Evolutionary conservation across 768 basidiomycete genomes (phyloP), one percentile per base, ranked within the genome.

Genomic region (Agaricus blazei): DNA sequence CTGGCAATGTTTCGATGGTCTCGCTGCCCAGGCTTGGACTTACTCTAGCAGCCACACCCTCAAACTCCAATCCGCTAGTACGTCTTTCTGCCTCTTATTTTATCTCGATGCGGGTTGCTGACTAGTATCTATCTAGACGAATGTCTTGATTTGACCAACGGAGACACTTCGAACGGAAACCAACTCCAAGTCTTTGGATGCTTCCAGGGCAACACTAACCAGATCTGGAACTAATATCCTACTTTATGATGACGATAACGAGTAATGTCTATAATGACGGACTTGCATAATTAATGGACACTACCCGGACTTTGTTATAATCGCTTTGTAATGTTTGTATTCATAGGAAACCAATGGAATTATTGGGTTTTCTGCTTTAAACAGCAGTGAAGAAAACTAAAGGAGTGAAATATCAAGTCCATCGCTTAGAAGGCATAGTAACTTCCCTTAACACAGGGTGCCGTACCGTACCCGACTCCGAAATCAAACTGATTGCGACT

Each of bases 11-110:
- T 68, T 59, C 51, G 64, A 67, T 27, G 65, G 67, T 40, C 63
- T 71, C 24, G 63, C 71, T 2, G 67, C 71, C 5, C 71, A 71
- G 52, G 52, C 64, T n/a, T 72, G 70, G 68, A 65, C 57, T 50
- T 70, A 68, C 42, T 67, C 65, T 0, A 57, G 58, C n/a, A 65
- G 69, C 49, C 67, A 70, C 29, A 58, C 67, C 1, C 65, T 72
- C 40, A 65, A 67, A 5, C 51, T 72, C 5, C 58, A 64, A 28
- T 54, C 59, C 3, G 44, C 64, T 61, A 67, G 68, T 65, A 31
- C n/a, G 62, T 59, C 19, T 19, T 34, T 29, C 26, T 28, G n/a
- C 15, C 19, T 31, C 47, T 5, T 5, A 31, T 9, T 24, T 15
- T 19, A 19, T 19, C 2, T 64, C 3, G 19, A 27, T 12, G 26